Base-by-base conservation (phyloP, 495 filamentous ascomycete genomes). In the Aspergillus incahuasiensis region DNA sequence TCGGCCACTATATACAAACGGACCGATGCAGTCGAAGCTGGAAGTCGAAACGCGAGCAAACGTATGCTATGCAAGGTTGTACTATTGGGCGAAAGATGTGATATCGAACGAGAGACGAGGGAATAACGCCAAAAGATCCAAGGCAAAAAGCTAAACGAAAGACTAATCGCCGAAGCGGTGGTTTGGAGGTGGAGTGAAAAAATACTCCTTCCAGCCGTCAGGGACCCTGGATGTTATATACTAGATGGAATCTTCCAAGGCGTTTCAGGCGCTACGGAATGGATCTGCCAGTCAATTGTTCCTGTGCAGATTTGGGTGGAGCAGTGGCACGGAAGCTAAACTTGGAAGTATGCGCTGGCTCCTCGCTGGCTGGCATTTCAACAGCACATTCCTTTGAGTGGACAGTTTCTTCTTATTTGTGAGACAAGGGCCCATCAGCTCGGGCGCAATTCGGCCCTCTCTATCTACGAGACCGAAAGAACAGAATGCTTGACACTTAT, bases 31-130 rank as follows among this genome's bases (percentile, higher is more conserved):
- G 24, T 52, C 11, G 9, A n/a, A 56, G 12, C 41, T 28, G 24
- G 54, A 61, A 55, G 34, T 52, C 56, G 52, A 56, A 53, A 60
- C 51, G 50, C 52, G 34, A 56, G 13, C 22, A 40, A 53, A 48
- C 30, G 30, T 32, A 60, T 42, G 48, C 42, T 46, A 40, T 42
- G 39, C 46, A 49, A 56, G 24, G n/a, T 35, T 49, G 35, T 49
- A 49, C 45, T 56, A 49, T 44, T 20, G 46, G 19, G 9, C 18
- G 35, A 62, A 28, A 13, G 61, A 66, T 55, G 59, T 58, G 18
- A 64, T 59, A 47, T 55, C 28, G 32, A 60, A 57, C 55, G 62
- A 60, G 56, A 62, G 69, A 69, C 59, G 57, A 66, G 39, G 52
- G 63, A 65, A 59, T 43, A 45, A 56, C 57, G 63, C 58, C 55